Evolutionary conservation across 2,329 filamentous ascomycete species (phyloP).

Genomic region (Pezicula neosporulosa): DNA sequence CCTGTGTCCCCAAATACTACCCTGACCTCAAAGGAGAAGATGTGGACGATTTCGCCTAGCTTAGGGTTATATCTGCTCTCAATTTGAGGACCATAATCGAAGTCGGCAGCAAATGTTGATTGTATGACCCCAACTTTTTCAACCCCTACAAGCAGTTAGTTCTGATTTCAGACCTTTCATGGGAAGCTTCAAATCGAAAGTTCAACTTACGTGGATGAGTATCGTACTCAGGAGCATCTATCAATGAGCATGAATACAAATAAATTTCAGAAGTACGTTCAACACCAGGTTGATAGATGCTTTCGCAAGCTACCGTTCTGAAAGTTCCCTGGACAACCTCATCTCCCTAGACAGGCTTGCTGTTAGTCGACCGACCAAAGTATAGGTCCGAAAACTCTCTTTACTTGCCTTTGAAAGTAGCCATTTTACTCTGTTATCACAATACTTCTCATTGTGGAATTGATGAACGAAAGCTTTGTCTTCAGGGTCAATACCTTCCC

Average conservation of each 20-base stretch:
- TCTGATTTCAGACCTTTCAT: background rate
- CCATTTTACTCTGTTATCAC: constrained; percentile 4
- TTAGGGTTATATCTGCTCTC: background rate
- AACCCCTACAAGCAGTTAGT: background rate
- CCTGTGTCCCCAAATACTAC: constrained; percentile 10
- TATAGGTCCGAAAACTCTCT: background rate
- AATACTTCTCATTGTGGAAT: constrained; percentile 2
- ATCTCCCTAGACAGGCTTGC: constrained; percentile 1
- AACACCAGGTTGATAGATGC: background rate
- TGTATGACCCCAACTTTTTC: constrained; percentile 2
- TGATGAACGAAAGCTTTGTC: background rate
- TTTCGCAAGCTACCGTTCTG: background rate
- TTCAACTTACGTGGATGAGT: constrained; percentile 4
- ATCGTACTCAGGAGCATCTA: constrained; percentile 2
- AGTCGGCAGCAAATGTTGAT: background rate
- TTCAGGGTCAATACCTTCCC: background rate
- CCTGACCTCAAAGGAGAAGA: background rate
- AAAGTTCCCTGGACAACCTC: constrained; percentile 4
- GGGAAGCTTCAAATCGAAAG: background rate
- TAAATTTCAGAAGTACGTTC: background rate
- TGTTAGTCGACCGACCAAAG: background rate
- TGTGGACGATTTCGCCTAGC: background rate
- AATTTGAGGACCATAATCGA: background rate
- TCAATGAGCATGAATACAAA: constrained; percentile 4
- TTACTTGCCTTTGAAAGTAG: constrained; percentile 10